phyloP scores from a whole-genome alignment of 176 grass and related monocot species.

The Ananas comosus region DNA sequence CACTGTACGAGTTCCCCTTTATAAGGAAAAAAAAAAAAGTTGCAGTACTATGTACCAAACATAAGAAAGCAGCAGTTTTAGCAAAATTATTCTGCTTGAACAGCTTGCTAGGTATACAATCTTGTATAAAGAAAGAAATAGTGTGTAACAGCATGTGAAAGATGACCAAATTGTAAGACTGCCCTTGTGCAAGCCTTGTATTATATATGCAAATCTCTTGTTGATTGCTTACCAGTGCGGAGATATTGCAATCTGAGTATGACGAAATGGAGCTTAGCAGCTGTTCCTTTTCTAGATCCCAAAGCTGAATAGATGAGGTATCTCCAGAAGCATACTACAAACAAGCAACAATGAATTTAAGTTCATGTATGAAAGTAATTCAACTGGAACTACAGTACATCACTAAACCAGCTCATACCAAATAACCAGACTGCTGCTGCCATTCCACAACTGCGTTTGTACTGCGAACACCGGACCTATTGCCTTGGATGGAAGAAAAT shows the following conservation, averaged over 20 bases:
- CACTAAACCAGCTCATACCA: slow-evolving; percentile 39
- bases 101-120: too few relatives aligned
- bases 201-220: too few relatives aligned
- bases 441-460: slow-evolving; percentile 63
- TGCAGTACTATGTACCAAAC: too few relatives aligned
- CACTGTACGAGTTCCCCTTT: too few relatives aligned
- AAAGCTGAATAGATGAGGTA: slow-evolving; percentile 56
- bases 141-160: too few relatives aligned
- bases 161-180: too few relatives aligned
- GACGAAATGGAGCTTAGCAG: slow-evolving; percentile 56
- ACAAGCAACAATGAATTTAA: slow-evolving; percentile 10
- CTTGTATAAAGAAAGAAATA: too few relatives aligned
- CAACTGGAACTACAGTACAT: slow-evolving; percentile 19
- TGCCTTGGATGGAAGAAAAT: slow-evolving; percentile 76
- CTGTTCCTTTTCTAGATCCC: slow-evolving; percentile 96
- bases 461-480: slow-evolving; percentile 38
- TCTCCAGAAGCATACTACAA: slow-evolving; percentile 83
- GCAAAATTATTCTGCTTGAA: too few relatives aligned
- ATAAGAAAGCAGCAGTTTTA: too few relatives aligned
- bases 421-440: slow-evolving; percentile 92
- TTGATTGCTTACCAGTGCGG: slow-evolving; percentile 76
- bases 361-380: background rate
- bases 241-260: slow-evolving; percentile 56
- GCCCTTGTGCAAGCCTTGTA: too few relatives aligned
- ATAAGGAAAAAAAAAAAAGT: too few relatives aligned